Base-by-base conservation (phyloP, 2,329 filamentous ascomycete genomes). In the Pseudocercospora macadamiae region DNA sequence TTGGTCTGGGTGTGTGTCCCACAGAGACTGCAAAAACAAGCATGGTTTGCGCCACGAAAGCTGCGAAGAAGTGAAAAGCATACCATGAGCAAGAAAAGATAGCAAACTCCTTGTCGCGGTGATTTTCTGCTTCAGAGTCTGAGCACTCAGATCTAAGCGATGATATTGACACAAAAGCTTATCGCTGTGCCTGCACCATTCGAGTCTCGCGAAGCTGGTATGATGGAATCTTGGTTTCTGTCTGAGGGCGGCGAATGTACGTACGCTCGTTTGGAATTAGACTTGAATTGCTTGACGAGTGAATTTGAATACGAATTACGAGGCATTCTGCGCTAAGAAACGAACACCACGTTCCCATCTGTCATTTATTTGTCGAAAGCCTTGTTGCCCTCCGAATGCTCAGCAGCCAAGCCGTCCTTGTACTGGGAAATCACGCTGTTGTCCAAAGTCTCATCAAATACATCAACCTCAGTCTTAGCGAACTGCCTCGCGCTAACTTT, bases 401-500 rank as follows among this genome's bases (percentile, higher is more conserved):
- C 37, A 16, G 61, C 59, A 14, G 53, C 60, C 47, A 63, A 23
- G 2, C 47, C 54, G 9, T 64, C 57, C 48, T 67, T 68, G 51
- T 64, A 61, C 37, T 60, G 57, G 34, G 60, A 49, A 28, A 69
- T 30, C 30, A 68, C 59, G 23, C 64, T 66, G 10, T 57, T 67
- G 26, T 72, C 69, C 51, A 79, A 73, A 12, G 74, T 67, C 63
- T 72, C 71, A 30, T 68, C 77, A 60, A 85, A 86, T 4, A 85
- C 83, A 71, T 86, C 80, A 1, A 86, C 79, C 32, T 79, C 63
- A 0, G 83, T 83, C 25, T 64, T 74, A 1, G 85, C 83, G 72
- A 95, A 96, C 68, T 91, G 88, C 67, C 91, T 81, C 5, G 90
- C 89, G 64, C 83, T 82, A 19, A 93, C 78, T 1, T 83, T 79